Evolutionary conservation across 345 rosid species (phyloP), one percentile per base, ranked within the genome.

Genomic region (Punica granatum): DNA sequence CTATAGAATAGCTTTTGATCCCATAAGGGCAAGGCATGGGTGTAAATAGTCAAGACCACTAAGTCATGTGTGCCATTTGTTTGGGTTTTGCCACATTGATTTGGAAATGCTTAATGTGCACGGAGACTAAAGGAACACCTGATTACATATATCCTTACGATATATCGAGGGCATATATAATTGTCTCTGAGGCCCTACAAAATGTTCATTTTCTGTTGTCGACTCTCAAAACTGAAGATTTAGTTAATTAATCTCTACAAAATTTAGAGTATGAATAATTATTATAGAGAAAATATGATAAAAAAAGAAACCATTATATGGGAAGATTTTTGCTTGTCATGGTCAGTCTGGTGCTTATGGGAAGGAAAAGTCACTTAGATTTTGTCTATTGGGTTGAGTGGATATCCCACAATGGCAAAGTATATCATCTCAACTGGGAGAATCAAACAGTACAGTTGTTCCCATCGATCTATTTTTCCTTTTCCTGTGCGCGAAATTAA

Each of bases 11-110:
- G 35, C 37, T 14, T 8, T 16, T 16, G 11, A 12, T 25, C 37
- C 21, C 28, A 23, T 4, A 42, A 43, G 35, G 23, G 41, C 59
- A 39, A 26, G 49, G 48, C 25, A n/a, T 39, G 60, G 6, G 33
- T 4, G 64, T 15, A 13, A 9, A 67, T 23, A 53, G 70, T 59
- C 65, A 32, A 11, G 71, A 41, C 56, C 71, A 68, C 71, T 41
- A 42, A 30, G n/a, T 59, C 54, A 30, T 42, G 64, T 42, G 63
- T 39, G 70, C 48, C 63, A 49, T 30, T 15, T n/a, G n/a, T 21
- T 58, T 10, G 26, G 63, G 23, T 15, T 26, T 41, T 25, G 19
- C 48, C 59, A 23, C 1, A 32, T 54, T 39, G 49, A 35, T 68
- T 30, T 56, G 70, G 59, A 39, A 58, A 37, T 41, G 54, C 54